phyloP scores from a whole-genome alignment of 176 grass and related monocot genomes.

The Raddia guianensis region DNA sequence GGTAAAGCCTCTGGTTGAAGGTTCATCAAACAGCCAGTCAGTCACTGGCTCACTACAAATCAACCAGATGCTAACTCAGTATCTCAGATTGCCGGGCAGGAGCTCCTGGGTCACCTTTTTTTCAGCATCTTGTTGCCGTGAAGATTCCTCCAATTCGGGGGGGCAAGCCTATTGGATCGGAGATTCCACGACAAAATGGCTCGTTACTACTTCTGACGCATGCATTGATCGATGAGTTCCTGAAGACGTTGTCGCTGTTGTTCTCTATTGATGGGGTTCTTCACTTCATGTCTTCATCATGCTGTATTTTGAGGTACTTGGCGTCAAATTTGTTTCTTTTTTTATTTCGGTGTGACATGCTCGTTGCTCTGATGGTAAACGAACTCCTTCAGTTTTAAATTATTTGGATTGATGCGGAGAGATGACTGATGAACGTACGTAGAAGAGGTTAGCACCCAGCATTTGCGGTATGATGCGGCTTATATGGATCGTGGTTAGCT shows the following conservation, averaged over 20 bases:
- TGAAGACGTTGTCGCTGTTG: background rate
- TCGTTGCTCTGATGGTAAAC: background rate
- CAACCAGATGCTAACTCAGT: background rate
- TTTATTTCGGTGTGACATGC: background rate
- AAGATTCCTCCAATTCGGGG: constrained; percentile 45
- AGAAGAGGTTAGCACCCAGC: no score
- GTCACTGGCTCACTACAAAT: no score
- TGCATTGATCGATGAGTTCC: background rate
- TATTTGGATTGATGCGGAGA: no score
- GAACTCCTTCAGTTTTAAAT: background rate
- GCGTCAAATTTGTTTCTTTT: background rate
- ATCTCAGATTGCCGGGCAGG: constrained; percentile 13
- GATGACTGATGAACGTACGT: no score
- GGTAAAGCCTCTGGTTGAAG: background rate
- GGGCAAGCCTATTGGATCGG: background rate
- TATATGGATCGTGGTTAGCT: background rate
- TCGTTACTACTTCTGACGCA: background rate
- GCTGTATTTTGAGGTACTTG: background rate
- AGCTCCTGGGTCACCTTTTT: background rate
- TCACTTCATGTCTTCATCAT: no score
- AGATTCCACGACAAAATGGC: constrained; percentile 25
- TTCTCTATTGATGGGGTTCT: background rate
- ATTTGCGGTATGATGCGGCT: no score
- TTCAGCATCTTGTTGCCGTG: background rate
- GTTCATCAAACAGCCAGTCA: constrained; percentile 23